Percentiles rank a stretch among this genome's conserved stretches.
Conservation (phyloP, 2,329 filamentous ascomycete genomes). For the Beauveria bassiana region DNA sequence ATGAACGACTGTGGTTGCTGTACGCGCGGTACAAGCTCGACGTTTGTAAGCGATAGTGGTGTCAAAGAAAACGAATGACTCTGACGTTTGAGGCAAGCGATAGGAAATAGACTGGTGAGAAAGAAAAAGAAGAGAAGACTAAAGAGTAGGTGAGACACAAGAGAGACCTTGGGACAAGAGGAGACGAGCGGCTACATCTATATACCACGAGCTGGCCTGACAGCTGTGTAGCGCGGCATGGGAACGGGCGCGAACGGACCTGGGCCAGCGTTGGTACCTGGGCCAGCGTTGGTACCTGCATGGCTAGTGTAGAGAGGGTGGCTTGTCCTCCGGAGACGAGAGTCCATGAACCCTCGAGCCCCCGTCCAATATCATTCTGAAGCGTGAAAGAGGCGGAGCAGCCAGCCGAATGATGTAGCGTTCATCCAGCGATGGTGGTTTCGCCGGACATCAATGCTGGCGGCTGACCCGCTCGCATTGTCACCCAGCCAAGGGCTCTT, state of each 20-base stretch:
- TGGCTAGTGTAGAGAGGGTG: background rate
- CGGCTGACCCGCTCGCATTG: constrained; percentile 8
- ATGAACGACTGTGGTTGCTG: constrained; percentile 3
- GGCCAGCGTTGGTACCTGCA: background rate
- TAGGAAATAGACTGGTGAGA: constrained; percentile 5
- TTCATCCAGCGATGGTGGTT: constrained; percentile 5
- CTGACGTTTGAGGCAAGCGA: constrained; percentile 26
- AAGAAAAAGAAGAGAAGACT: constrained; percentile 1
- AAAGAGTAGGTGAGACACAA: constrained; percentile 10
- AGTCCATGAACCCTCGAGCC: background rate
- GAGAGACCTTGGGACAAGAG: background rate
- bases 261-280: background rate
- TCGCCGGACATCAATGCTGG: background rate
- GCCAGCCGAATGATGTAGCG: background rate
- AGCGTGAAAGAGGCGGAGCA: constrained; percentile 9
- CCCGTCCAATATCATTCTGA: constrained; percentile 10
- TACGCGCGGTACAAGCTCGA: background rate
- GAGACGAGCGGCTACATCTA: constrained; percentile 9
- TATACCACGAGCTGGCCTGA: constrained; percentile 7
- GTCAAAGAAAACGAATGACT: constrained; percentile 52
- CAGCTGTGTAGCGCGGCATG: background rate
- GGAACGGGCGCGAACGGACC: background rate
- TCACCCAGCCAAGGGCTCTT: background rate
- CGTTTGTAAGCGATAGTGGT: constrained; percentile 19
- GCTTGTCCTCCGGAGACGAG: background rate